Base-by-base conservation (phyloP, 495 filamentous ascomycete genomes). In the Lophiotrema nucula region DNA sequence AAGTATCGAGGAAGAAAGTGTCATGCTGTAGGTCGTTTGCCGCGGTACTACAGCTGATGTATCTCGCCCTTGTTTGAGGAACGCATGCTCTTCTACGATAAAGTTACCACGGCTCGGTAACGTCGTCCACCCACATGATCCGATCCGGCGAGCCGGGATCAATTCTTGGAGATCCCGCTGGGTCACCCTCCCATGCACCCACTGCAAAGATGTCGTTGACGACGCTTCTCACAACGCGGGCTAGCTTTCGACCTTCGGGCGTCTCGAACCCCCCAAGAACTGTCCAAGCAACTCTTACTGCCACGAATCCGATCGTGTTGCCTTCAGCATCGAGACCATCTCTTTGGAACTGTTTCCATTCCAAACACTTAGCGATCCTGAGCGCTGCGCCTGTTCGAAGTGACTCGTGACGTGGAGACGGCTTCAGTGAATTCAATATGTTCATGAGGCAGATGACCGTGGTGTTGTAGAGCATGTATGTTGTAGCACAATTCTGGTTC, bases 201-300 rank as follows among this genome's bases (percentile, higher is more conserved):
- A 47, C 13, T 6, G 56, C 56, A 18, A 46, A 59, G 8, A 53
- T 43, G 11, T 35, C 44, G 10, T 27, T 25, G 1, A 22, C 25
- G 1, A 31, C 25, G 1, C 0, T 26, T 24, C 55, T 47, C 5
- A 60, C 58, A 11, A 55, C 27, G 12, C 31, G 24, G 19, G 58
- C 25, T 37, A 54, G 24, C 37, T n/a, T 47, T 10, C 49, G 37
- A n/a, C 49, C 58, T 15, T 54, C 49, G 11, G 49, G 42, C 21
- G 58, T 31, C 13, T 21, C 15, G 33, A 49, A 43, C 12, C 49
- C 49, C 48, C 58, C 58, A 2, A 60, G 42, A 5, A 22, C 19
- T 22, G 41, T 15, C 57, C 48, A 53, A 13, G 57, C 57, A 24
- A 60, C n/a, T 28, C 43, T 53, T 3, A 25, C 41, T 4, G 58